Evolutionary conservation across 306 rosid species (phyloP), one percentile per base, ranked within the genome.

Genomic region (Phaseolus lunatus): DNA sequence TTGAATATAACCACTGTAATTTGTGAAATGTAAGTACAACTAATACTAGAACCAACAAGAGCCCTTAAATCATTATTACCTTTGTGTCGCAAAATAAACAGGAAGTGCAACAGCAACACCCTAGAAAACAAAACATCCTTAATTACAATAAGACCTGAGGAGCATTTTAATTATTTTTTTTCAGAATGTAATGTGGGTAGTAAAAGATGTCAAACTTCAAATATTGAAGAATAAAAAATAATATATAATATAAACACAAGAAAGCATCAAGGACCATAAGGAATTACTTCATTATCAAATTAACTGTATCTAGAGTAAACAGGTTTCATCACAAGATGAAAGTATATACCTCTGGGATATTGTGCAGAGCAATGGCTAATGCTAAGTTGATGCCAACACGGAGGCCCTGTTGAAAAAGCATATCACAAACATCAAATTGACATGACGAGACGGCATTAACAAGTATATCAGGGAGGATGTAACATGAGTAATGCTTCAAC

Each of bases 21-120:
- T 43, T 70, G 62, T 56, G 15, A 50, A 69, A 64, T 64, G 31
- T 19, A 50, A 58, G 62, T 67, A 65, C 61, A 67, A 69, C 33
- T 27, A 76, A 45, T 76, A 13, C 53, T 35, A 39, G 59, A 82
- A 67, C 70, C 70, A 62, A 63, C 20, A 24, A 23, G 61, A 49
- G 71, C 47, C 48, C 44, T 56, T 47, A 54, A 61, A 73, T 43
- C 15, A 73, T 61, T 82, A 86, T 87, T 73, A 95, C 99, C 96
- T 91, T 84, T 95, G 88, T 23, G 97, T 92, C 15, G 97, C 99
- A 79, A 92, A 92, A 82, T 95, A 95, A 81, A 95, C 87, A 81
- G 98, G 99, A 84, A 95, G 99, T 3, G 99, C 97, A 78, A 91
- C 99, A 53, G 97, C 97, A 79, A 92, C 91, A 50, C 99, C 98